Percentiles rank a stretch among this genome's conserved stretches.
These are phyloP conservation scores for Gentiana straminea DNA, from an alignment of 257 asterid species.

Conservation along the genomic window DNA sequence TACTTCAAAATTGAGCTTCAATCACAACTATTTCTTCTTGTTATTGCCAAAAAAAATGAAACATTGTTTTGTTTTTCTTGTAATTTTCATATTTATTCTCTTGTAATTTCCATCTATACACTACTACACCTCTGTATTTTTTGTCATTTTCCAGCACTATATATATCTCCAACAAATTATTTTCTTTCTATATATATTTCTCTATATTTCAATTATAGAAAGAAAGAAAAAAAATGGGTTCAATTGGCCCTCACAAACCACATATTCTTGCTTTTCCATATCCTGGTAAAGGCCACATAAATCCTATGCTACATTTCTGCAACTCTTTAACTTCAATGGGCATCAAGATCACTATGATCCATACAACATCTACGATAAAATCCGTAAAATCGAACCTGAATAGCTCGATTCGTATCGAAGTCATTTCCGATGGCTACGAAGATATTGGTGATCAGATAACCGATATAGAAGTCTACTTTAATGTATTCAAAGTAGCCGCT, in stretches of 20 bases:
- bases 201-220: too few relatives aligned
- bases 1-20: too few relatives aligned
- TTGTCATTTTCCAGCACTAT: too few relatives aligned
- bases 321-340: conserved; percentile 24
- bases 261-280: conserved; percentile 30
- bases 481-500: background rate
- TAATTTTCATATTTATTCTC: too few relatives aligned
- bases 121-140: too few relatives aligned
- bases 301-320: conserved; percentile 32
- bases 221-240: too few relatives aligned
- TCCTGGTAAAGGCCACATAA: conserved; percentile 44
- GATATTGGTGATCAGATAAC: background rate
- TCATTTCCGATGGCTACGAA: conserved; percentile 30
- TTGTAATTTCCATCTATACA: too few relatives aligned
- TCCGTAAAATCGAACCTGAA: conserved; percentile 5
- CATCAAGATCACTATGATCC: conserved; percentile 18
- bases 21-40: too few relatives aligned
- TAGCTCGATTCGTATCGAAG: conserved; percentile 10
- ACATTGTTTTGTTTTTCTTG: too few relatives aligned
- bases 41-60: too few relatives aligned
- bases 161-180: too few relatives aligned
- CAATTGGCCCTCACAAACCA: conserved; percentile 5
- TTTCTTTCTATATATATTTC: too few relatives aligned
- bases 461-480: conserved; percentile 8
- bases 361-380: conserved; percentile 9